Evolutionary conservation across 495 filamentous ascomycete species (phyloP).

Genomic region (Hypoxylon lenormandii): DNA sequence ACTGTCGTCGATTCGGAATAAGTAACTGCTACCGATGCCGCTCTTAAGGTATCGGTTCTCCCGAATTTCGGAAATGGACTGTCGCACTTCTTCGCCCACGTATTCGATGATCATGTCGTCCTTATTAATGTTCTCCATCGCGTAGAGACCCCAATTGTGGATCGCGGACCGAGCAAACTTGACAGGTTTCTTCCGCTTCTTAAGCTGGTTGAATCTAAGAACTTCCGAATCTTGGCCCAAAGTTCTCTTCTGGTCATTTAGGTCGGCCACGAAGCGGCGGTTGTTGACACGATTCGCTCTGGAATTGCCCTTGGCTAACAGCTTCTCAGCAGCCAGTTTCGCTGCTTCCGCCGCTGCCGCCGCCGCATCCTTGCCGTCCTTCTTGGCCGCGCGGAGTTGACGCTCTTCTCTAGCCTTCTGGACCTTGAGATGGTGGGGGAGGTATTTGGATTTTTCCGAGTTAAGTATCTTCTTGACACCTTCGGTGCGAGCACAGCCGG

Average conservation of each 20-base stretch:
- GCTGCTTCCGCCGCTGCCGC: conserved; percentile 75
- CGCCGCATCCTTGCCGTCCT: conserved; percentile 72
- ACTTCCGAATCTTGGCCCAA: conserved; percentile 87
- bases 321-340: conserved; percentile 80
- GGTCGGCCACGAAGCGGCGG: conserved; percentile 89
- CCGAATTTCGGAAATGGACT: conserved; percentile 94
- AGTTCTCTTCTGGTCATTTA: conserved; percentile 91
- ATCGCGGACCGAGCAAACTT: conserved; percentile 98
- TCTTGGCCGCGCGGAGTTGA: conserved; percentile 77
- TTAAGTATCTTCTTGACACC: conserved; percentile 93
- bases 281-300: conserved; percentile 94
- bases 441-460: conserved; percentile 96
- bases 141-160: conserved; percentile 98
- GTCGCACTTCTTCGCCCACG: conserved; percentile 95
- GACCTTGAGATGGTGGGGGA: conserved; percentile 96
- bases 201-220: conserved; percentile 97
- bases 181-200: conserved; percentile 99
- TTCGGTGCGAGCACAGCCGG: conserved; percentile 90
- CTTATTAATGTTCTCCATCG: conserved; percentile 94
- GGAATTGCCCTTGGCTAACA: conserved; percentile 79
- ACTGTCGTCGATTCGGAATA: conserved; percentile 98
- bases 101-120: conserved; percentile 99
- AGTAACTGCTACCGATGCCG: conserved; percentile 95
- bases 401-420: conserved; percentile 88
- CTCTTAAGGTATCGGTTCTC: conserved; percentile 93